These are phyloP conservation scores for Aspergillus puulaauensis DNA, from an alignment of 2,329 filamentous ascomycete species.

Conservation along the genomic window DNA sequence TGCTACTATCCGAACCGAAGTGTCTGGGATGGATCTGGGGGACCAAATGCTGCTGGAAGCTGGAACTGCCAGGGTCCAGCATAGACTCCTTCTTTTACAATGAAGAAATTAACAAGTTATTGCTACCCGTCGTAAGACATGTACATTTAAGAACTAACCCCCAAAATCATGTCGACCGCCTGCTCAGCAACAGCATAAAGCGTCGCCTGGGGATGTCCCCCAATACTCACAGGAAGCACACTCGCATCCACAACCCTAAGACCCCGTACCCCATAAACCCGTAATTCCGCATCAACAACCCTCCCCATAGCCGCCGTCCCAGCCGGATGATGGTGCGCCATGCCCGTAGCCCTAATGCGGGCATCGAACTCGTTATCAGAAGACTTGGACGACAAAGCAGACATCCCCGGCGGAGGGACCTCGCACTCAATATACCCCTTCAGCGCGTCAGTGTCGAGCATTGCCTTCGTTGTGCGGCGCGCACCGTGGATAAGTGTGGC, in stretches of 20 bases:
- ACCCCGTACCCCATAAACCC: not conserved
- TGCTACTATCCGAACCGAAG: too few species aligned
- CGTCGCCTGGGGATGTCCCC: not conserved
- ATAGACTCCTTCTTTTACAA: too few species aligned
- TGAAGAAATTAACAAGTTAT: too few species aligned
- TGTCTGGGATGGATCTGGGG: too few species aligned
- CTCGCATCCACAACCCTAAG: constrained; percentile 1
- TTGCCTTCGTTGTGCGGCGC: not conserved
- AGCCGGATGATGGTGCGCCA: not conserved
- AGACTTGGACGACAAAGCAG: not conserved
- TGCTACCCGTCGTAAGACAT: too few species aligned
- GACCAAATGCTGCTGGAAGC: too few species aligned
- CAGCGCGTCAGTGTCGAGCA: not conserved
- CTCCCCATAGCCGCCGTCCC: not conserved
- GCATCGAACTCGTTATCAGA: not conserved
- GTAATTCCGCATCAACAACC: not conserved
- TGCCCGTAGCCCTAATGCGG: not conserved
- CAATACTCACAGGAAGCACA: constrained; percentile 6
- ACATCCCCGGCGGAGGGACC: not conserved
- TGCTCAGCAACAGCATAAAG: constrained; percentile 10
- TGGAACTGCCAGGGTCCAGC: too few species aligned
- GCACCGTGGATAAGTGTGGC: not conserved
- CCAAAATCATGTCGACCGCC: not conserved
- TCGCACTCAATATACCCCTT: not conserved
- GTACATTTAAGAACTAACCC: too few species aligned